Conservation (phyloP, 2,329 filamentous ascomycete species). For the Plenodomus lindquistii region DNA sequence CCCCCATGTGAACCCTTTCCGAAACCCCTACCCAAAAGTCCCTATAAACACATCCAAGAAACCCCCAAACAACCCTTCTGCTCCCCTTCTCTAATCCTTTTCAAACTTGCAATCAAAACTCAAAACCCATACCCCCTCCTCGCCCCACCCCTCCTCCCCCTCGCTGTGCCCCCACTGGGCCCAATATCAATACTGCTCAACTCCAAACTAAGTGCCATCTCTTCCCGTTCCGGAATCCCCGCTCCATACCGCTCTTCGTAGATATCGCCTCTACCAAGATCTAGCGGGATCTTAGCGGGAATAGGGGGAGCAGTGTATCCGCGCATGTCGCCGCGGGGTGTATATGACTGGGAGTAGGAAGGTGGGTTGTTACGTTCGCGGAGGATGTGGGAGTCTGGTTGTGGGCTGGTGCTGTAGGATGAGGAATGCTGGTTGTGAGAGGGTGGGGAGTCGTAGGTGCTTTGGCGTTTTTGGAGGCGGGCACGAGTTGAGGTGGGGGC, state of each 20-base stretch:
- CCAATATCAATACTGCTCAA: constrained; percentile 60
- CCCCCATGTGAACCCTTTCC: too few species aligned
- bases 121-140: constrained; percentile 19
- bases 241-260: constrained; percentile 10
- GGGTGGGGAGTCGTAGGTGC: constrained; percentile 17
- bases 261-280: constrained; percentile 15
- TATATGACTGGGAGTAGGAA: constrained; percentile 35
- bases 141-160: constrained; percentile 13
- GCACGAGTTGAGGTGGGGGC: constrained; percentile 25
- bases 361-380: constrained; percentile 42
- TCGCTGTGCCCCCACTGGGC: constrained; percentile 27
- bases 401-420: too few species aligned
- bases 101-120: too few species aligned
- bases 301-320: constrained; percentile 59
- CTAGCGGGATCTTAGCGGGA: constrained; percentile 70
- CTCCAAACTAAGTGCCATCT: constrained; percentile 69
- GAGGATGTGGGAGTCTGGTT: constrained; percentile 33
- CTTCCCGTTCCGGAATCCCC: constrained; percentile 36
- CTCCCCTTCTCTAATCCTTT: background rate
- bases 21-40: too few species aligned
- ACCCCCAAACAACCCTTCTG: too few species aligned
- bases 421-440: constrained; percentile 8
- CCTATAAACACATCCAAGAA: too few species aligned
- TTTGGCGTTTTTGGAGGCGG: constrained; percentile 34
- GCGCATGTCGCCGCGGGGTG: background rate